These are phyloP conservation scores for Bjerkandera adusta DNA, from an alignment of 1,284 basidiomycete species.

Conservation along the genomic window DNA sequence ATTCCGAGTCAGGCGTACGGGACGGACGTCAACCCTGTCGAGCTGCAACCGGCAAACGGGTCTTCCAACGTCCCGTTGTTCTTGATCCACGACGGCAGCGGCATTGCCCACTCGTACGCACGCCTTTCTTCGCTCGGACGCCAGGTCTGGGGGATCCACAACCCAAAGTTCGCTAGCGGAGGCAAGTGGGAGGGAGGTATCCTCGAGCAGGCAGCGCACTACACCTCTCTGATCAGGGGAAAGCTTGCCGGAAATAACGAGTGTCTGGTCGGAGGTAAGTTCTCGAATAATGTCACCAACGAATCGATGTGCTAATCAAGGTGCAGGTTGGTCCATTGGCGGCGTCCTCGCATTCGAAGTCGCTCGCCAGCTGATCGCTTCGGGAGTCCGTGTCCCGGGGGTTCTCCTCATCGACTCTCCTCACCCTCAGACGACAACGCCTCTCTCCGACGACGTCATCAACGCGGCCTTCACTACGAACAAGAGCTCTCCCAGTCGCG, in stretches of 20 bases:
- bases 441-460: constrained; percentile 50
- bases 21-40: constrained; percentile 22
- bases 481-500: constrained; percentile 5
- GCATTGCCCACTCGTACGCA: constrained; percentile 51
- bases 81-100: constrained; percentile 72
- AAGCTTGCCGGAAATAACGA: constrained; percentile 32
- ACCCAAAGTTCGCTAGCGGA: constrained; percentile 47
- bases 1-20: constrained; percentile 1
- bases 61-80: constrained; percentile 43
- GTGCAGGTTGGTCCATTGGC: constrained; percentile 73
- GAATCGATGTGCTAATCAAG: neutral
- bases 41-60: constrained; percentile 36
- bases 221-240: constrained; percentile 40
- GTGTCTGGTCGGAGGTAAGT: constrained; percentile 57
- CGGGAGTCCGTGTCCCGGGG: constrained; percentile 47
- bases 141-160: constrained; percentile 57
- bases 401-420: constrained; percentile 69
- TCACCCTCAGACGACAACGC: constrained; percentile 44
- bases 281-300: neutral
- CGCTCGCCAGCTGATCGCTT: constrained; percentile 46
- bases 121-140: constrained; percentile 46
- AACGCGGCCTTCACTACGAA: constrained; percentile 24
- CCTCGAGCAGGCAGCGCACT: constrained; percentile 51
- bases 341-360: constrained; percentile 68
- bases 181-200: constrained; percentile 44